Evolutionary conservation across 305 asterid genomes (phyloP), one percentile per base, ranked within the genome.

Genomic region (Coffea humblotiana): DNA sequence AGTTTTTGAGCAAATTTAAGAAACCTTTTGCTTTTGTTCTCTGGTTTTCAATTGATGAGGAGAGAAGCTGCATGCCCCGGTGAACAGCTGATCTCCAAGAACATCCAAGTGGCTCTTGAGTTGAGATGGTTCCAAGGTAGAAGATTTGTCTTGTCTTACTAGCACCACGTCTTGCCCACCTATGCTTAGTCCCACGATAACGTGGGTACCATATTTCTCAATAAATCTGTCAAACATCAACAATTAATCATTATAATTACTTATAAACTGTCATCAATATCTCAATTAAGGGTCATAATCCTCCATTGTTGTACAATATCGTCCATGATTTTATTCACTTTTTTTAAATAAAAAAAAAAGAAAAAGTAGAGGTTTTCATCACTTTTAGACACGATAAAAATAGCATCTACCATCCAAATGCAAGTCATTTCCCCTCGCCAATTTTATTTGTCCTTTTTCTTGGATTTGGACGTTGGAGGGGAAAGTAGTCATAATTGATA

Each of bases 141-240:
- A 96, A 2, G 89, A 86, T 81, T 82, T 89, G 65, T 92, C 92
- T 86, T 94, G 98, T 88, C 93, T 94, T 29, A 92, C 92, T 60
- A 90, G 80, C 8, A 94, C 90, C 83, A 90, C 92, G 52, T 96
- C 99, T 77, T 90, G 91, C 25, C 99, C 99, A 15, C 99, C 98
- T 21, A 95, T 63, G 86, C 97, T 88, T 77, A 95, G 78, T 81
- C 98, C 99, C 85, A 95, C 98, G 11, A 95, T 88, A 72, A 95
- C 85, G 82, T 95, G 99, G 15, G 99, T 95, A 11, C 99, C 99
- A 81, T 93, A 92, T 86, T 90, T 95, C 84, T 93, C 96, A 43
- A 95, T 95, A 86, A 93, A 95, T 82, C 99, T 95, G 94, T 61
- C 77, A 47, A 71, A 25, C 27, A 68, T 71, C 68, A 35, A 54